Percentiles rank a stretch among this genome's conserved stretches.
Evolutionary conservation across 1,139 yeast genomes (phyloP).

Genomic region (Candida neerlandica): DNA sequence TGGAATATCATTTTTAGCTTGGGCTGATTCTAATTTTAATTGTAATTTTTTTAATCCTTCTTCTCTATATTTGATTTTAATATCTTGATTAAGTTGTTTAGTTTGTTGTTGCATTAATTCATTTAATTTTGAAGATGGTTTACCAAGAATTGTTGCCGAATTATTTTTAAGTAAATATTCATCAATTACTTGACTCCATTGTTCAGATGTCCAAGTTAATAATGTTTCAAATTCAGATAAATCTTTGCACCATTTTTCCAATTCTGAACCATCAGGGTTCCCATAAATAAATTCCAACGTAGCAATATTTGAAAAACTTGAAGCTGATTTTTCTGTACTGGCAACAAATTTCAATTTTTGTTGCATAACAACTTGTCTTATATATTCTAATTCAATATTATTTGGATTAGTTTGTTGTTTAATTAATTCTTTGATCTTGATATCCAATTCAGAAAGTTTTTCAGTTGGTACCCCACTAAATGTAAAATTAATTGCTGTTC

Average conservation of each 20-base stretch:
- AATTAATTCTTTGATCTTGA: conserved; percentile 53
- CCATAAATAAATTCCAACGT: conserved; percentile 85
- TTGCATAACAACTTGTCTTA: conserved; percentile 69
- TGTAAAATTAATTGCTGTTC: conserved; percentile 59
- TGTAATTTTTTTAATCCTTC: conserved; percentile 60
- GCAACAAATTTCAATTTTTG: conserved; percentile 64
- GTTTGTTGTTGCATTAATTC: conserved; percentile 53
- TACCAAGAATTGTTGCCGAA: conserved; percentile 74
- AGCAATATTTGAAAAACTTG: conserved; percentile 63
- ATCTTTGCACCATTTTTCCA: conserved; percentile 55
- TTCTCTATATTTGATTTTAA: conserved; percentile 54
- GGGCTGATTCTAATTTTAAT: conserved; percentile 59
- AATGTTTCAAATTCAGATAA: conserved; percentile 64
- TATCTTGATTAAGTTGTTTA: conserved; percentile 49
- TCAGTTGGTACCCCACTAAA: conserved; percentile 79
- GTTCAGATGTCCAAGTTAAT: conserved; percentile 57
- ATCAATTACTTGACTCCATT: conserved; percentile 66
- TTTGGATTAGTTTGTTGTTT: conserved; percentile 48
- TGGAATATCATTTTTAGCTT: conserved; percentile 64
- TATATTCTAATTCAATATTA: conserved; percentile 62
- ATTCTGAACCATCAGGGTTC: conserved; percentile 56
- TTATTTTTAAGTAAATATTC: conserved; percentile 62
- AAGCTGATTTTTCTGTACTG: conserved; percentile 67
- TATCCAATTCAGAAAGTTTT: conserved; percentile 54
- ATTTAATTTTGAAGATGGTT: conserved; percentile 71